phyloP scores from a whole-genome alignment of 2,329 filamentous ascomycete species.

The Ascochyta koolunga region DNA sequence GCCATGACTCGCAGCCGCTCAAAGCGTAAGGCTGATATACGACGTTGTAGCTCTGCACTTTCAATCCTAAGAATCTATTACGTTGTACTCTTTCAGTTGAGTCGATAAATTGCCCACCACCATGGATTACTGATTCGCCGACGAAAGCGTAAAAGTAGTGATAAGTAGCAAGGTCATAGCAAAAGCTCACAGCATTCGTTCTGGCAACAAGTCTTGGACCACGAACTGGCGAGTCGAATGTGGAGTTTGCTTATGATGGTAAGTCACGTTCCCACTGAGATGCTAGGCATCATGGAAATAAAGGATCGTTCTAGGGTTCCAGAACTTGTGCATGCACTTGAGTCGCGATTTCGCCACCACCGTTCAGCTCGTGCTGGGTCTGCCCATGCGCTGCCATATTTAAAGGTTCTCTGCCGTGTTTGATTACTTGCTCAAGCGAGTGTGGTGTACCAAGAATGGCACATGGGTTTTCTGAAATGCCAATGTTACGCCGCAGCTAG shows the following conservation, averaged over 20 bases:
- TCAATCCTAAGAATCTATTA: not conserved
- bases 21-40: slow-evolving; percentile 9
- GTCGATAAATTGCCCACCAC: not conserved
- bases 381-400: slow-evolving; percentile 8
- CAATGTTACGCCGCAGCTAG: not conserved
- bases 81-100: not conserved
- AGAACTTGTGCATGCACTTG: not conserved
- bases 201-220: not conserved
- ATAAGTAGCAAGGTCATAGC: not conserved
- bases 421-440: slow-evolving; percentile 1
- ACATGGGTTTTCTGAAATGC: not conserved
- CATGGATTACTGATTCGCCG: not conserved
- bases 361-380: slow-evolving; percentile 7
- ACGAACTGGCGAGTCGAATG: not conserved
- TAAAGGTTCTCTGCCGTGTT: slow-evolving; percentile 10
- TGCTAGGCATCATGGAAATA: slow-evolving; percentile 2
- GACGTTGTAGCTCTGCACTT: not conserved
- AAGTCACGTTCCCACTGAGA: slow-evolving; percentile 4
- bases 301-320: slow-evolving; percentile 11
- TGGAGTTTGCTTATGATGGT: not conserved
- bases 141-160: not conserved
- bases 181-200: not conserved
- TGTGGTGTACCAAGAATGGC: not conserved
- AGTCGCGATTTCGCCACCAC: slow-evolving; percentile 2
- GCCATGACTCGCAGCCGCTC: slow-evolving; percentile 5